Conservation (phyloP, 176 grass and related monocot species). For the Tuctoria greenei region DNA sequence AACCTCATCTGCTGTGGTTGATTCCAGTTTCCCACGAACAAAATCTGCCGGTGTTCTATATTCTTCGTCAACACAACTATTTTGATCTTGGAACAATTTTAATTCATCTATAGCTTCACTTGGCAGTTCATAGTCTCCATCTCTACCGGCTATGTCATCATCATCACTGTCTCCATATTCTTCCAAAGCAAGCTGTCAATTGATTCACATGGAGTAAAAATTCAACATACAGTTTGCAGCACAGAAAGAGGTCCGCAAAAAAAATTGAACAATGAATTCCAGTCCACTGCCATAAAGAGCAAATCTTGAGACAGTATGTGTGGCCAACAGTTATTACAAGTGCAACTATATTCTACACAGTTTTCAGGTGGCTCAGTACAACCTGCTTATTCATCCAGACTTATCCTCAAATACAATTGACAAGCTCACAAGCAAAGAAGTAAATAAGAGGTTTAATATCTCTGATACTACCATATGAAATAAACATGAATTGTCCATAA, state of each 20-base stretch:
- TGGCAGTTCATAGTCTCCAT: slow-evolving; percentile 47
- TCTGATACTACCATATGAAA: neutral
- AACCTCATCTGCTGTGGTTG: slow-evolving; percentile 37
- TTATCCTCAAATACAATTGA: slow-evolving; percentile 17
- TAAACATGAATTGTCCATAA: neutral
- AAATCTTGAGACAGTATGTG: neutral
- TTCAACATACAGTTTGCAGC: neutral
- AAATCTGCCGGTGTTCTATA: slow-evolving; percentile 56
- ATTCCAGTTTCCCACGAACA: slow-evolving; percentile 50
- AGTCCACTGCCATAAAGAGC: neutral
- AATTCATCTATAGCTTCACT: slow-evolving; percentile 52
- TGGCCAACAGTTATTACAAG: neutral
- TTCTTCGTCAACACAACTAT: slow-evolving; percentile 48
- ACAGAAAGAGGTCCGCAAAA: neutral
- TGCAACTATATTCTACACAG: neutral
- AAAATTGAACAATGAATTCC: slow-evolving; percentile 1
- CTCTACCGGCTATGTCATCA: slow-evolving; percentile 33
- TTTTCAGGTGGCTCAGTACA: neutral
- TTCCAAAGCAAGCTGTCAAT: slow-evolving; percentile 63
- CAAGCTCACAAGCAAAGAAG: neutral
- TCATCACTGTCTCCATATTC: slow-evolving; percentile 70
- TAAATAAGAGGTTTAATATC: neutral
- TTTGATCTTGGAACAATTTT: slow-evolving; percentile 57
- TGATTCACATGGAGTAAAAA: neutral
- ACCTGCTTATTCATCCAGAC: neutral